Percentiles rank a stretch among this genome's conserved stretches.
Evolutionary conservation across 2,329 filamentous ascomycete species (phyloP).

Genomic region (Penicillium sumatraense): DNA sequence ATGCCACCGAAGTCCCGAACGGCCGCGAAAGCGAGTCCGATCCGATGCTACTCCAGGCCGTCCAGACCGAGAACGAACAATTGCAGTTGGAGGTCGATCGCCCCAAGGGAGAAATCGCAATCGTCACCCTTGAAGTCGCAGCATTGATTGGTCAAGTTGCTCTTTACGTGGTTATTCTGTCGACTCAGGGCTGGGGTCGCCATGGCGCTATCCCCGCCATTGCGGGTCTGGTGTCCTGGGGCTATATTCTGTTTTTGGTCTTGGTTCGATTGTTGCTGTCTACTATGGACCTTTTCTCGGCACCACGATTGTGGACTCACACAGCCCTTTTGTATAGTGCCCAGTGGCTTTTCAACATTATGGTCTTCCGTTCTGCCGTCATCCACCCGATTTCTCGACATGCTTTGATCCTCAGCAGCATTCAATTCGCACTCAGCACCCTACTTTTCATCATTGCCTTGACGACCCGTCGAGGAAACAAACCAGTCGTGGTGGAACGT

Average conservation of each 20-base stretch:
- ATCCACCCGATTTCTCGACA: conserved; percentile 72
- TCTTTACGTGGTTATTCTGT: conserved; percentile 68
- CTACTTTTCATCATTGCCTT: conserved; percentile 76
- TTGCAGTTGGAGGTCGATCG: conserved; percentile 68
- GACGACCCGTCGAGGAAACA: conserved; percentile 89
- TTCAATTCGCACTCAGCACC: conserved; percentile 75
- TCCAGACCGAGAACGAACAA: conserved; percentile 52
- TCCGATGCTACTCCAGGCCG: conserved; percentile 60
- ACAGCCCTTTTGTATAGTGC: conserved; percentile 81
- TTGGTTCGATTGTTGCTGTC: conserved; percentile 71
- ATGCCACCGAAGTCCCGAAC: conserved; percentile 57
- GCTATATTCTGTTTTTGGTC: conserved; percentile 76
- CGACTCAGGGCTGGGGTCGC: conserved; percentile 63
- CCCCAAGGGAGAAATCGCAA: conserved; percentile 72
- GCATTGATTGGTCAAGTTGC: conserved; percentile 73
- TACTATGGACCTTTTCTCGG: conserved; percentile 63
- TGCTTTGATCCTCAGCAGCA: conserved; percentile 67
- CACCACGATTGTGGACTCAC: conserved; percentile 87
- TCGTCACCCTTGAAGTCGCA: conserved; percentile 74
- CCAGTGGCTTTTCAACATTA: conserved; percentile 77
- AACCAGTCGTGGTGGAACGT: conserved; percentile 83
- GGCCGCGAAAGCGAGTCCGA: conserved; percentile 62
- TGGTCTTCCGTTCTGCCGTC: conserved; percentile 82
- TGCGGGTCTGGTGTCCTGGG: conserved; percentile 74
- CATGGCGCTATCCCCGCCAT: conserved; percentile 65